Evolutionary conservation across 202 grass and related monocot genomes (phyloP), one percentile per base, ranked within the genome.

Genomic region (Brachypodium distachyon): DNA sequence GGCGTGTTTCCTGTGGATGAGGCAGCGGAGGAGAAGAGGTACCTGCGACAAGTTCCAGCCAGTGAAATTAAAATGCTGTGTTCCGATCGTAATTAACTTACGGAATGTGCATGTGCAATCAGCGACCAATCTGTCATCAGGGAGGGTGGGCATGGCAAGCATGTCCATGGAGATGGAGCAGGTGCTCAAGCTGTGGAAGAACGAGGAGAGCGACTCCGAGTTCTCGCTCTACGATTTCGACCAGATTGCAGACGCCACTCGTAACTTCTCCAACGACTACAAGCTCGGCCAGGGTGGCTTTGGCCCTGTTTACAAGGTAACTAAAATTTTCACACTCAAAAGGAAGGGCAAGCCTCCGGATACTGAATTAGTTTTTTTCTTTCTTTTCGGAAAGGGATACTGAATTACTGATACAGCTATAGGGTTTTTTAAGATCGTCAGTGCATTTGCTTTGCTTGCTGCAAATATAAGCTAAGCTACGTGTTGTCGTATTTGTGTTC

Each of bases 271-370:
- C 0, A 44, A 93, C 22, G 62, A 59, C 12, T 53, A 85, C 67
- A 97, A 91, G 80, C 94, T 97, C 1, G 94, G 94, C 0, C 85
- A 93, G 87, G 90, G 93, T 0, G 90, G 93, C 50, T 97, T 93
- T 49, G 90, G 93, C 1, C 38, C 88, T 14, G 90, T 93, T 21
- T 93, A 97, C 83, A 97, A 78, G 93, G 88, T 97, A 46, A n/a
- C n/a, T n/a, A 61, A 19, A 40, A 5, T 1, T n/a, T 36, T 18
- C 44, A 17, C 22, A 31, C 4, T 12, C 17, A 13, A n/a, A n/a
- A n/a, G n/a, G n/a, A n/a, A n/a, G n/a, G n/a, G n/a, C n/a, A n/a
- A n/a, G n/a, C n/a, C n/a, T n/a, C n/a, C n/a, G n/a, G n/a, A n/a
- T n/a, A n/a, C n/a, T n/a, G n/a, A n/a, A n/a, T n/a, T n/a, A n/a